Evolutionary conservation across 1,139 yeast genomes (phyloP), one percentile per base, ranked within the genome.

Genomic region (Lodderomyces metapsilosis): DNA sequence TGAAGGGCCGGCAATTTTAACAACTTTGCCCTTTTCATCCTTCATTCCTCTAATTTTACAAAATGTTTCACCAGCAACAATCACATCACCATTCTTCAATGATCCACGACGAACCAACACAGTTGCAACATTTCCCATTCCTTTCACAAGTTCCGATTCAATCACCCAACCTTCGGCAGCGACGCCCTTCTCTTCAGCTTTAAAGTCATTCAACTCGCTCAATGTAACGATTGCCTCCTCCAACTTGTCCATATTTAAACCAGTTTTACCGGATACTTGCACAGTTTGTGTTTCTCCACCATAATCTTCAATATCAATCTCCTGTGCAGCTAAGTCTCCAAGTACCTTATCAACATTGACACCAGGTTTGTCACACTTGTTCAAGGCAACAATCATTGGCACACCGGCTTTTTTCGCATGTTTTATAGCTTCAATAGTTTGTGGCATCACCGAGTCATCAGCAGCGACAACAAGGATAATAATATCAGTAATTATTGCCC

Each of bases 361-460:
- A 20, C 85, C 85, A 1, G 79, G 87, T 53, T 83, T 84, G 60
- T 92, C 99, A 54, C 95, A 86, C 61, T 92, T 92, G 54, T 94
- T 92, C 39, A 94, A 78, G 1, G 98, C 98, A 3, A 92, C 95
- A 45, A 92, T 84, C 50, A 91, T 73, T 1, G 94, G 95, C 18
- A 88, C 95, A 1, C 88, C 87, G 0, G 92, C 82, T 41, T 79
- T 80, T 52, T 85, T 84, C 9, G 96, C 92, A 61, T 94, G 98
- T 53, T 87, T 88, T 44, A 92, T 88, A 2, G 98, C 98, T 61
- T 92, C 99, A 34, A 83, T 75, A 0, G 99, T 94, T 58, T 92
- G 99, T 0, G 98, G 98, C 95, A 86, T 92, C 18, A 94, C 95
- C 0, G 96, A 87, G 63, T 92, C 99, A 62, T 92, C 98, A 1